A percentile compares a stretch with the other conserved stretches of the same genome.
These are phyloP conservation scores for Fusarium poae DNA, from an alignment of 2,329 filamentous ascomycete species.

Conservation along the genomic window DNA sequence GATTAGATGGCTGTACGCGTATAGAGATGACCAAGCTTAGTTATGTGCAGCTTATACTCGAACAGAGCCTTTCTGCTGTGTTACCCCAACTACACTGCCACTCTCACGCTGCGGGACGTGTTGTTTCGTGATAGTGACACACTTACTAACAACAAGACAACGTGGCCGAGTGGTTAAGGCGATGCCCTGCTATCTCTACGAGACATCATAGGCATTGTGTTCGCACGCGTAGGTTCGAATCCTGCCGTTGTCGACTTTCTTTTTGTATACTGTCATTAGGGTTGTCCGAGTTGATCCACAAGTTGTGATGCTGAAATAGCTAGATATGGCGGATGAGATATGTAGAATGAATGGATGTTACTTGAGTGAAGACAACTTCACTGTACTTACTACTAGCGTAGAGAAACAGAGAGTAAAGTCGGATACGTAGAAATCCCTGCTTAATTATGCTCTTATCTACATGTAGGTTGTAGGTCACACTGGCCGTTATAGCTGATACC, in stretches of 20 bases:
- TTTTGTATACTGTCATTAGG: background rate
- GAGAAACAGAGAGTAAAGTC: background rate
- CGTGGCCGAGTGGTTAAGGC: slow-evolving; percentile 30
- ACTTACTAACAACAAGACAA: slow-evolving; percentile 7
- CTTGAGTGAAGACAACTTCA: too few relatives aligned
- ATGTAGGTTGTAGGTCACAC: background rate
- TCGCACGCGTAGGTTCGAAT: too few relatives aligned
- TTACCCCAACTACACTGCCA: too few relatives aligned
- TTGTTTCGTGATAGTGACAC: background rate
- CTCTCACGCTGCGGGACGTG: background rate
- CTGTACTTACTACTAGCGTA: background rate
- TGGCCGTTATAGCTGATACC: background rate
- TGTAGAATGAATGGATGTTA: too few relatives aligned
- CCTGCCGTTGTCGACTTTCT: slow-evolving; percentile 6
- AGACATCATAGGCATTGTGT: too few relatives aligned
- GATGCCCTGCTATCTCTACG: slow-evolving; percentile 34
- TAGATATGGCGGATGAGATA: background rate
- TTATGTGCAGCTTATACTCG: background rate
- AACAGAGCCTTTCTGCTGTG: background rate
- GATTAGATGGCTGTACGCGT: background rate
- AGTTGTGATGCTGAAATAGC: background rate
- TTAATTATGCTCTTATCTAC: background rate
- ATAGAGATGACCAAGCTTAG: background rate
- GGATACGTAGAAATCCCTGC: background rate
- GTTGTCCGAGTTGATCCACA: background rate